Conservation (phyloP, 2,329 filamentous ascomycete species). For the Exophiala mesophila region DNA sequence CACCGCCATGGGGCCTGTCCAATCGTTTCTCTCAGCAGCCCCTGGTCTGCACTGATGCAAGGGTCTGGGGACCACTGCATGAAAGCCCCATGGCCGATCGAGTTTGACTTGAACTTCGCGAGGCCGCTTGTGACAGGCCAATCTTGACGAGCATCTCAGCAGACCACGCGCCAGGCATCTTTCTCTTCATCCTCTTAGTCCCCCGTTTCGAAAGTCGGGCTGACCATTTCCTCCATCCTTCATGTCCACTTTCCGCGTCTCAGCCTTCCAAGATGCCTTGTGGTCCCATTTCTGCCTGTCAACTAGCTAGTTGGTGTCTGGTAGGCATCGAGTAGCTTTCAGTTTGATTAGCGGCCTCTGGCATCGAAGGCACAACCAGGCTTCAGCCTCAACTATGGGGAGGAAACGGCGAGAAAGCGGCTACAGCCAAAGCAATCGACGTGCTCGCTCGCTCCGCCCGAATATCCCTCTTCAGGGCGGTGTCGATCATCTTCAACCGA, state of each 20-base stretch:
- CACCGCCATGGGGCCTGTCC: no score
- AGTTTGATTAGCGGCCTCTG: not conserved
- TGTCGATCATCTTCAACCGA: not conserved
- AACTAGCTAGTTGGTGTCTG: not conserved
- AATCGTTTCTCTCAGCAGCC: no score
- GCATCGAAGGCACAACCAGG: no score
- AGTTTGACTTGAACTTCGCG: not conserved
- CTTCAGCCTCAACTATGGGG: not conserved
- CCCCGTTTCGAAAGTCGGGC: not conserved
- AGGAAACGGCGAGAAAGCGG: not conserved
- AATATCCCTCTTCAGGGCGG: not conserved
- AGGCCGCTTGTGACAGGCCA: not conserved
- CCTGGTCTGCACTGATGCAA: no score
- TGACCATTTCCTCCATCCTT: not conserved
- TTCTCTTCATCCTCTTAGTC: not conserved
- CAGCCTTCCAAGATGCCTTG: conserved; percentile 1
- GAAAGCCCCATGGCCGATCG: not conserved
- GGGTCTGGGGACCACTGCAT: not conserved
- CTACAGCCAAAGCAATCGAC: conserved; percentile 1
- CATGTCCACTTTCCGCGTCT: not conserved
- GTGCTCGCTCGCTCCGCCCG: not conserved
- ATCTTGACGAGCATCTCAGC: no score
- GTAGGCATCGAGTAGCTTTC: not conserved
- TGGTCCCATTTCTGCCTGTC: not conserved
- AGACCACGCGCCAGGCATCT: no score